These are phyloP conservation scores for Lathyrus sativus DNA, from an alignment of 306 rosid species.

Conservation along the genomic window DNA sequence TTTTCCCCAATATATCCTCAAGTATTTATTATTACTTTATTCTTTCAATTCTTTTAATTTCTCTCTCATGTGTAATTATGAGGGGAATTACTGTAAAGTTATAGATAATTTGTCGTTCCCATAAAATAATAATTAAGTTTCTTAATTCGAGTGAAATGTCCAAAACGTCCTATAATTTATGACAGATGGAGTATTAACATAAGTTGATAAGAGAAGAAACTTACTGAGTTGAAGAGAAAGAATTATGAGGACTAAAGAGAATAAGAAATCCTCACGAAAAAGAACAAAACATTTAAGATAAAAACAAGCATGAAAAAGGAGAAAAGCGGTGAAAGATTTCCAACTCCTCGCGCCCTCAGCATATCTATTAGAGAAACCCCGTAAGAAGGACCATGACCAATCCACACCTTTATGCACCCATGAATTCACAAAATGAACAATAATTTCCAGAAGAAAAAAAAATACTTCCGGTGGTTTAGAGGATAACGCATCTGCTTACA, in stretches of 20 bases:
- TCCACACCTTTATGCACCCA: conserved; percentile 5
- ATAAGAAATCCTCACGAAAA: conserved; percentile 22
- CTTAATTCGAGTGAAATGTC: too few relatives aligned
- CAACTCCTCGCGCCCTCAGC: background rate
- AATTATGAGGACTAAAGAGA: conserved; percentile 16
- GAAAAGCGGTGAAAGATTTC: background rate
- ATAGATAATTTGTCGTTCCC: too few relatives aligned
- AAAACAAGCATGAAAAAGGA: conserved; percentile 3
- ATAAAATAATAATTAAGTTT: too few relatives aligned
- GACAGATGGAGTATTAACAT: too few relatives aligned
- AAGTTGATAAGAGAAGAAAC: conserved; percentile 5
- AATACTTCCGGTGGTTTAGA: background rate
- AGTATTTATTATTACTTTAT: too few relatives aligned
- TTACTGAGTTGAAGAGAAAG: background rate
- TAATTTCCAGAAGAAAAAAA: background rate
- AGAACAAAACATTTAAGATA: background rate
- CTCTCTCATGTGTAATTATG: too few relatives aligned
- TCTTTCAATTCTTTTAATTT: too few relatives aligned
- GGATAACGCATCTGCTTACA: conserved; percentile 14
- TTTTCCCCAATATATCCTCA: too few relatives aligned
- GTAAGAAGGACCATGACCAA: background rate
- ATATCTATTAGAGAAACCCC: background rate
- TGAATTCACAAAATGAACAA: conserved; percentile 23
- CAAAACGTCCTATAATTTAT: too few relatives aligned
- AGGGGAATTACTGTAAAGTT: too few relatives aligned